phyloP scores from a whole-genome alignment of 805 yeast species.

The Cyberlindnera maclurae region DNA sequence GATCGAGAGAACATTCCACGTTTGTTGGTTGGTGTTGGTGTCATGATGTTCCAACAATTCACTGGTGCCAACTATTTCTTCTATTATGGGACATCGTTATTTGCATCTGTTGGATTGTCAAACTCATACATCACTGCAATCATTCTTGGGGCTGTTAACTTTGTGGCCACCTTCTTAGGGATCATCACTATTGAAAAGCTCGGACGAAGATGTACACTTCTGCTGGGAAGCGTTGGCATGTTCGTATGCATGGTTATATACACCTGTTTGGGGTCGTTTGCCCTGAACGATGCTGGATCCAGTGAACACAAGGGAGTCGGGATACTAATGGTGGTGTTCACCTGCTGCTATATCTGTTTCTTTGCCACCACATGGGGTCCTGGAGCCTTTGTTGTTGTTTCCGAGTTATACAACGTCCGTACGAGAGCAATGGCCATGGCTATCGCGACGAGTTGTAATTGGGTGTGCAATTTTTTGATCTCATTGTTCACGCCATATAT shows the following conservation, averaged over 20 bases:
- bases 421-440: slow-evolving; percentile 56
- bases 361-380: slow-evolving; percentile 77
- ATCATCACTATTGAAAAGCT: slow-evolving; percentile 44
- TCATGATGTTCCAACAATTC: slow-evolving; percentile 57
- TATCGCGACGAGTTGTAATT: slow-evolving; percentile 56
- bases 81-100: slow-evolving; percentile 59
- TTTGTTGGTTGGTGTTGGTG: slow-evolving; percentile 47
- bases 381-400: slow-evolving; percentile 53
- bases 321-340: slow-evolving; percentile 52
- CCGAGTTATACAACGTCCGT: slow-evolving; percentile 64
- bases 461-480: slow-evolving; percentile 59
- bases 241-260: slow-evolving; percentile 50
- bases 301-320: slow-evolving; percentile 42
- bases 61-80: slow-evolving; percentile 62
- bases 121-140: slow-evolving; percentile 59
- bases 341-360: slow-evolving; percentile 62
- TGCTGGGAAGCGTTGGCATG: slow-evolving; percentile 48
- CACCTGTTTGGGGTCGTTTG: slow-evolving; percentile 52
- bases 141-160: slow-evolving; percentile 49
- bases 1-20: slow-evolving; percentile 47
- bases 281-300: slow-evolving; percentile 32
- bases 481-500: slow-evolving; percentile 66
- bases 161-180: slow-evolving; percentile 47
- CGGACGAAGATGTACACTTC: slow-evolving; percentile 47
- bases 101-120: slow-evolving; percentile 47